phyloP scores from a whole-genome alignment of 2,329 filamentous ascomycete genomes.

The Lecanicillium sp. region DNA sequence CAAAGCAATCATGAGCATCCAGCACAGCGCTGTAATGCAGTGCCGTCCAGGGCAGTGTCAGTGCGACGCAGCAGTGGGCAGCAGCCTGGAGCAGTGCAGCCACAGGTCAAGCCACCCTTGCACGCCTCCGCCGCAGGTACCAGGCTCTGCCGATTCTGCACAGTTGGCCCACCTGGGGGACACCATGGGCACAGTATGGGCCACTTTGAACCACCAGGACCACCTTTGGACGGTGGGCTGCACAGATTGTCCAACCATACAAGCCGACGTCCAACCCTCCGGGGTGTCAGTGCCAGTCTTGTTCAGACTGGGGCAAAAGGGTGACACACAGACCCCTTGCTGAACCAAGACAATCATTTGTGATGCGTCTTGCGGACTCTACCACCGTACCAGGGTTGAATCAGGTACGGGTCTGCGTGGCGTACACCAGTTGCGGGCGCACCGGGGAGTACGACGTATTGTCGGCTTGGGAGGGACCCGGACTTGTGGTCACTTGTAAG shows the following conservation, averaged over 20 bases:
- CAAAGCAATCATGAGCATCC: not conserved
- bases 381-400: constrained; percentile 19
- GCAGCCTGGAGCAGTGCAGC: too few species aligned
- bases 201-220: too few species aligned
- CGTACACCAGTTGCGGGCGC: too few species aligned
- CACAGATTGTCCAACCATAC: not conserved
- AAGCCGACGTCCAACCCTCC: too few species aligned
- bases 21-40: too few species aligned
- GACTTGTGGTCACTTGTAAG: too few species aligned
- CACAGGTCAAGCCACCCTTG: too few species aligned
- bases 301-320: constrained; percentile 13
- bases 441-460: too few species aligned
- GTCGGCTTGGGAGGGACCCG: too few species aligned
- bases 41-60: too few species aligned
- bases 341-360: constrained; percentile 24
- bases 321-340: constrained; percentile 25
- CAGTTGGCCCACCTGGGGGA: constrained; percentile 5
- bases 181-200: constrained; percentile 1
- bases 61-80: not conserved
- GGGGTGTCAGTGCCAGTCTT: constrained; percentile 1
- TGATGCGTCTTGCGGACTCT: constrained; percentile 14
- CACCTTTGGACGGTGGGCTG: too few species aligned
- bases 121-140: constrained; percentile 5
- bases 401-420: too few species aligned
- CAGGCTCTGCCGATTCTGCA: constrained; percentile 7